A percentile compares a stretch with the other conserved stretches of the same genome.
Conservation (phyloP, 306 rosid species). For the Prosopis cineraria region DNA sequence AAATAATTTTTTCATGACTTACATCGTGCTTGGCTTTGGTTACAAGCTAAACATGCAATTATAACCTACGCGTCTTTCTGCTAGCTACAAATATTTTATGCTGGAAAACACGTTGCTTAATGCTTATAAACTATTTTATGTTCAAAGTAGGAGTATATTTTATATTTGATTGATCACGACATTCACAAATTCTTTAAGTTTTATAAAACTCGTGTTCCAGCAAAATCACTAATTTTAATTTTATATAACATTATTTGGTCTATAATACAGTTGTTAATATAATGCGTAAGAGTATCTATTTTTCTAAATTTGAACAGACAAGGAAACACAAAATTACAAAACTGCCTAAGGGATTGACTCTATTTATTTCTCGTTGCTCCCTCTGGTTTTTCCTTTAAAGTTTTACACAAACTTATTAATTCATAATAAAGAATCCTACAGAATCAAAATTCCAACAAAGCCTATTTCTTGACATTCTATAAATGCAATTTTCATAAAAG, state of each 20-base stretch:
- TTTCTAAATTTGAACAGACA: no score
- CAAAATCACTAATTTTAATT: background rate
- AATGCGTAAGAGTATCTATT: no score
- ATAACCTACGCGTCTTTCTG: no score
- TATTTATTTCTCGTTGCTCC: background rate
- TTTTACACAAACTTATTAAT: no score
- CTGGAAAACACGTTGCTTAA: background rate
- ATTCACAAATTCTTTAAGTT: background rate
- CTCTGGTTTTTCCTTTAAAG: background rate
- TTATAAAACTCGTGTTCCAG: background rate
- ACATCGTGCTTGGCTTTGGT: background rate
- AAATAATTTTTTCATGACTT: background rate
- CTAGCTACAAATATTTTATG: no score
- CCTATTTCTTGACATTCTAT: no score
- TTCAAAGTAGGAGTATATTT: background rate
- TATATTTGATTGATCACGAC: background rate
- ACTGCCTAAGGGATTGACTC: background rate
- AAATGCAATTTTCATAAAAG: no score
- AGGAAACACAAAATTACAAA: background rate
- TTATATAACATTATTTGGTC: no score
- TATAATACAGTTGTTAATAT: background rate
- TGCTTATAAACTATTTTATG: background rate
- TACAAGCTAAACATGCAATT: background rate
- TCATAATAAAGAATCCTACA: background rate
- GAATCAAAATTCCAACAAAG: background rate